Conservation (phyloP, 306 rosid species). For the Corylus americana region DNA sequence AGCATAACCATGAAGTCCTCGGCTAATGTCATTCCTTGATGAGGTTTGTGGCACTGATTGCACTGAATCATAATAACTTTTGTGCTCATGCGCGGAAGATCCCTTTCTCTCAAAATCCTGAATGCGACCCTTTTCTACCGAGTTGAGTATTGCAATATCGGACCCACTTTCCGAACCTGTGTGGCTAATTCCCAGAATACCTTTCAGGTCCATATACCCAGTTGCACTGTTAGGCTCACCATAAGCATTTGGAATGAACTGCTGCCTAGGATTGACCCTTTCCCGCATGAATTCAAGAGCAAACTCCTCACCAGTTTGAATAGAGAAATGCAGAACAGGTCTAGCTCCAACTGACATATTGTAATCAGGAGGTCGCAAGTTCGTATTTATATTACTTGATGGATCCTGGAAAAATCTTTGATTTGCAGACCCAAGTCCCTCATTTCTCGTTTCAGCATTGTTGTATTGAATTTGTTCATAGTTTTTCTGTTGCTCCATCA, state of each 20-base stretch:
- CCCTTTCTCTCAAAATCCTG: conserved; percentile 60
- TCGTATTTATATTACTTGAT: conserved; percentile 41
- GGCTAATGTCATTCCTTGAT: conserved; percentile 56
- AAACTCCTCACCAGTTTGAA: conserved; percentile 91
- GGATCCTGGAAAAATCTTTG: conserved; percentile 52
- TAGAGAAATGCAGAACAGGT: conserved; percentile 79
- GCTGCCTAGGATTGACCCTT: conserved; percentile 65
- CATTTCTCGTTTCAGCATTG: conserved; percentile 55
- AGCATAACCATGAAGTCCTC: conserved; percentile 44
- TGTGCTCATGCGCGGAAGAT: conserved; percentile 49
- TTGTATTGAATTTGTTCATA: conserved; percentile 40
- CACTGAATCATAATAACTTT: conserved; percentile 53
- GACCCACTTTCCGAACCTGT: conserved; percentile 71
- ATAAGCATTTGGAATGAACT: conserved; percentile 51
- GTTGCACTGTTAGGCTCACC: conserved; percentile 59
- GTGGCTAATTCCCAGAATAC: conserved; percentile 49
- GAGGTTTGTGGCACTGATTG: conserved; percentile 52
- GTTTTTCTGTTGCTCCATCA: conserved; percentile 41
- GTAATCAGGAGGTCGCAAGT: conserved; percentile 60
- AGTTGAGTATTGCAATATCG: conserved; percentile 43
- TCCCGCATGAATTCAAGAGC: conserved; percentile 93
- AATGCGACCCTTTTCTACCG: conserved; percentile 48
- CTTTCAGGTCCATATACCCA: conserved; percentile 59
- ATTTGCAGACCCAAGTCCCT: conserved; percentile 48
- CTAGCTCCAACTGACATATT: conserved; percentile 50